Base-by-base conservation (phyloP, 2,329 filamentous ascomycete species). In the Phaeosphaeriaceae sp. region DNA sequence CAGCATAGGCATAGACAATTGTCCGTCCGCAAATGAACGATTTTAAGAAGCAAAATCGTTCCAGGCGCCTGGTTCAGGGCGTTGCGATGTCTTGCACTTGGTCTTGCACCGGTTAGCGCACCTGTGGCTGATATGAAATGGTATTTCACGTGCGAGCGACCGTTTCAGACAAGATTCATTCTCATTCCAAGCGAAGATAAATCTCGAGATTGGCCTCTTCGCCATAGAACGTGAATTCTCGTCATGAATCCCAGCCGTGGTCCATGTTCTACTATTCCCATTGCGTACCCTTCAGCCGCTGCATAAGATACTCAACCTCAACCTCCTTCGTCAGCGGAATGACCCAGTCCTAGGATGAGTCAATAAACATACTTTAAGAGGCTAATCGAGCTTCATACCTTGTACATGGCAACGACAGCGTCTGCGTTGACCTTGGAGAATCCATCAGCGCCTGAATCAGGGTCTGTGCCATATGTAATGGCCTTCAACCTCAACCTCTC, bases 321-420 rank as follows among this genome's bases (percentile, higher is more conserved):
- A 99, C 94, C 63, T 93, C 90, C 79, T 99, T 99, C n/a, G 95
- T 99, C 76, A 98, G 80, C 0, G 95, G 95, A 68, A 99, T 99
- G 60, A 99, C 93, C 79, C 91, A 91, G 76, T 97, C 87, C 84
- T 71, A 61, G 11, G 31, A 9, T 22, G 13, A 15, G 17, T 41
- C 42, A 58, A 22, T 41, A 25, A 9, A 6, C 7, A 21, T 4
- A 19, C 11, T 9, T 7, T 6, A 7, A 24, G 17, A 25, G 17
- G 3, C 36, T 19, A 41, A 7, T 31, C 10, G 27, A 21, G 7
- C 11, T 11, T 48, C 53, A 11, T 52, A 72, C 74, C 70, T 77
- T 77, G 66, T 78, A 78, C 75, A 78, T 78, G 20, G 67, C 76
- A 3, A 77, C 75, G 0, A 78, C 75, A 1, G 93, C 93, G 60